Evolutionary conservation across 2,329 filamentous ascomycete genomes (phyloP), one percentile per base, ranked within the genome.

Genomic region (Aureobasidium musti): DNA sequence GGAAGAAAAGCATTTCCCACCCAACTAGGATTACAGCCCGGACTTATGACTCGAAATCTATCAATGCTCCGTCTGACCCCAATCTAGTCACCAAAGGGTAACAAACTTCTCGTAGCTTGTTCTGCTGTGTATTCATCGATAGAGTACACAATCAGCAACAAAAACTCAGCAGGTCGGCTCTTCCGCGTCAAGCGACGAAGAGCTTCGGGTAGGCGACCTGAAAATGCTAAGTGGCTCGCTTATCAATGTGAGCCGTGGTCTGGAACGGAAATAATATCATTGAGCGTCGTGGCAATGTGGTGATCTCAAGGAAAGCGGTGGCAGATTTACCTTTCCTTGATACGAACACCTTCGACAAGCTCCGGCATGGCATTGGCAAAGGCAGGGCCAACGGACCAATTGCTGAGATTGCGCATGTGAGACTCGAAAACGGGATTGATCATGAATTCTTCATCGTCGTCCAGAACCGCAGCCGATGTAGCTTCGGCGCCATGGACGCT

Each of bases 391-490:
- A 97, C 74, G 67, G 86, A 89, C 92, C 93, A 97, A 73, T 96
- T 96, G 67, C 88, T 85, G 45, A 92, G 74, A 50, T 90, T 83
- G 3, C 89, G 79, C 57, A 97, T 74, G 75, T 97, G 92, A 43
- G 87, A 82, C 78, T 96, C 91, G 75, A 96, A 97, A 0, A 91
- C 90, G 0, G 92, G 92, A 70, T 95, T 96, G 69, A 97, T 91
- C 69, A 90, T 83, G 68, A 92, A 81, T 72, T 92, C 89, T 10
- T 89, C 86, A 5, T 79, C 79, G 5, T 70, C 70, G 5, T 66
- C 64, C 3, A 82, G 23, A 7, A 56, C 28, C 52, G 56, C 19
- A 56, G 61, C n/a, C 39, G 61, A 21, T 65, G 63, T 17, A 61
- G 69, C 60, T 41, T 67, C 68, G 28, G 45, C 74, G 70, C 23